These are phyloP conservation scores for Urostyla sp. DNA, from an alignment of 73 alveolate genomes.

Conservation along the genomic window DNA sequence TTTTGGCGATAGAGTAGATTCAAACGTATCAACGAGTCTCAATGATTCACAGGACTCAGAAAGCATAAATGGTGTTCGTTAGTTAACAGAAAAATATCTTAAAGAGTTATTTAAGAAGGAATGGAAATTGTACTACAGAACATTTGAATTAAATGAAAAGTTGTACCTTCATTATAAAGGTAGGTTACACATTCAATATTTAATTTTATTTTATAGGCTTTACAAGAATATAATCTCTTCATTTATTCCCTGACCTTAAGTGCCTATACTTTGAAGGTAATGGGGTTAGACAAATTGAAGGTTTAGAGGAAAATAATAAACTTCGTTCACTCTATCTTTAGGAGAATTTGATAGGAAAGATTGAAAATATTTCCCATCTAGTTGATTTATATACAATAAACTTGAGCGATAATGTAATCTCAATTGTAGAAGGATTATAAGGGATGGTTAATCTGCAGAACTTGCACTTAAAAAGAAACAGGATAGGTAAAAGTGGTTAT, in stretches of 20 bases:
- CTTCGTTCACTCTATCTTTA: conserved; percentile 91
- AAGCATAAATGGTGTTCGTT: conserved; percentile 19
- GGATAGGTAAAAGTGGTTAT: conserved; percentile 88
- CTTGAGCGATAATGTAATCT: conserved; percentile 91
- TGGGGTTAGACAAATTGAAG: conserved; percentile 91
- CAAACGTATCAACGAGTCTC: conserved; percentile 42
- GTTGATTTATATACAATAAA: conserved; percentile 81
- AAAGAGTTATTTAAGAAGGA: conserved; percentile 84
- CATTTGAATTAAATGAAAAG: conserved; percentile 96
- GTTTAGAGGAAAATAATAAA: conserved; percentile 92
- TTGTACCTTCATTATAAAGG: conserved; percentile 96
- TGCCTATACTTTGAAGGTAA: conserved; percentile 93
- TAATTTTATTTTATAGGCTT: conserved; percentile 89
- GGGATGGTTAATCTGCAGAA: conserved; percentile 76
- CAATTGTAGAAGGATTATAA: conserved; percentile 81
- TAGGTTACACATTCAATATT: conserved; percentile 36
- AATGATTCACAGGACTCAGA: conserved; percentile 52
- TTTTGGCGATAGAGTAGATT: too few relatives aligned
- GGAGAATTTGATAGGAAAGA: conserved; percentile 92
- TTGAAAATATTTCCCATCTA: conserved; percentile 84
- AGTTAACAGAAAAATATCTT: conserved; percentile 69
- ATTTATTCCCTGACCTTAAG: conserved; percentile 82
- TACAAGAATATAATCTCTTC: conserved; percentile 77
- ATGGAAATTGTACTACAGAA: conserved; percentile 90
- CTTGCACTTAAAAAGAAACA: conserved; percentile 87